Percentiles rank a stretch among this genome's conserved stretches.
Evolutionary conservation across 345 rosid species (phyloP).

Genomic region (Syzygium jambos): DNA sequence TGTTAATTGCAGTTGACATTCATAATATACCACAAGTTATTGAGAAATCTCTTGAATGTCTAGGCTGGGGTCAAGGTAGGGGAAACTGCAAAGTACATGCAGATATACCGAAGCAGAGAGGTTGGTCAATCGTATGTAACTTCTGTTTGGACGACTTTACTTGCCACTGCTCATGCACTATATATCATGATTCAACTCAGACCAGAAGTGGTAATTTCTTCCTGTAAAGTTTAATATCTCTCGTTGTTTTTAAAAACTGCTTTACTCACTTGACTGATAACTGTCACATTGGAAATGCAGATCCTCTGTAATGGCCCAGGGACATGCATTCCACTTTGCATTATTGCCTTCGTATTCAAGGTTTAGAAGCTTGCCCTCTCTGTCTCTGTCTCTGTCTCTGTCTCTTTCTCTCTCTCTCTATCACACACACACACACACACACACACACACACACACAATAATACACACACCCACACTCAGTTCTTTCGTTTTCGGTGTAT

Average conservation of each 20-base stretch:
- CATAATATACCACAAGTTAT: not conserved
- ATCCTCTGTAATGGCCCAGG: slow-evolving; percentile 92
- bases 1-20: not conserved
- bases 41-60: not conserved
- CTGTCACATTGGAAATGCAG: slow-evolving; percentile 16
- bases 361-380: slow-evolving; percentile 15
- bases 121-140: slow-evolving; percentile 94
- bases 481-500: not conserved
- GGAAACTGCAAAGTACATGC: slow-evolving; percentile 40
- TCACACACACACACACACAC: not conserved
- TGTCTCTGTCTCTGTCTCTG: not conserved
- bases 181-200: not conserved
- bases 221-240: not conserved
- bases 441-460: not conserved
- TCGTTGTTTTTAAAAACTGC: not conserved
- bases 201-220: not conserved
- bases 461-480: not conserved
- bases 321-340: slow-evolving; percentile 75
- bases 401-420: no score
- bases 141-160: slow-evolving; percentile 73
- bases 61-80: slow-evolving; percentile 18
- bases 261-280: not conserved
- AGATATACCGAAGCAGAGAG: slow-evolving; percentile 88
- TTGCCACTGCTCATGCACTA: slow-evolving; percentile 32
- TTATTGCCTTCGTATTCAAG: slow-evolving; percentile 78